Conservation (phyloP, 1,139 yeast genomes). For the Ogataea hybrid region DNA sequence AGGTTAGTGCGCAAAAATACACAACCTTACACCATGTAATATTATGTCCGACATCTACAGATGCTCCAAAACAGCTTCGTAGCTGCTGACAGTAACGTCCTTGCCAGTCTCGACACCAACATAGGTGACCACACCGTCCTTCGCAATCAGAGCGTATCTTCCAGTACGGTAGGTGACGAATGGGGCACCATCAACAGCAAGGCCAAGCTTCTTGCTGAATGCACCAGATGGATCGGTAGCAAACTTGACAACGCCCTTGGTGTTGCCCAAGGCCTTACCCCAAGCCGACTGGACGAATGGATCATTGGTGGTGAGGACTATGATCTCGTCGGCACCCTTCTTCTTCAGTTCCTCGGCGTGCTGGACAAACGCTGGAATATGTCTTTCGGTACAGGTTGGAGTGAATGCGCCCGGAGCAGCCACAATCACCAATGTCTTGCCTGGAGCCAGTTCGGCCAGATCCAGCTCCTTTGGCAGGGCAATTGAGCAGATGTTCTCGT, state of each 20-base stretch:
- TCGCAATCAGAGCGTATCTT: slow-evolving; percentile 70
- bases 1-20: neutral
- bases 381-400: slow-evolving; percentile 80
- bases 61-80: slow-evolving; percentile 27
- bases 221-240: slow-evolving; percentile 59
- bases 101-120: slow-evolving; percentile 57
- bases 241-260: slow-evolving; percentile 51
- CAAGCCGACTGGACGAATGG: slow-evolving; percentile 81
- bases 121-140: slow-evolving; percentile 58
- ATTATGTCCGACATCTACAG: slow-evolving; percentile 11
- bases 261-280: slow-evolving; percentile 66
- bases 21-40: slow-evolving; percentile 1
- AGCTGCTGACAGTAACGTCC: slow-evolving; percentile 38
- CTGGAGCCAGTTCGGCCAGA: slow-evolving; percentile 45
- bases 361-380: slow-evolving; percentile 72
- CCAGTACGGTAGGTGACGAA: slow-evolving; percentile 54
- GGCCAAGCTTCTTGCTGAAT: slow-evolving; percentile 25
- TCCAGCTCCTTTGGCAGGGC: slow-evolving; percentile 46
- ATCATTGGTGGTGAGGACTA: slow-evolving; percentile 76
- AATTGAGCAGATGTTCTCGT: slow-evolving; percentile 24
- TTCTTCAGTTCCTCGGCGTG: slow-evolving; percentile 51
- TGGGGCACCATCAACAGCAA: slow-evolving; percentile 22
- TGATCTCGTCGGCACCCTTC: slow-evolving; percentile 70
- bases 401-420: slow-evolving; percentile 93
- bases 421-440: slow-evolving; percentile 63